Percentiles rank a stretch among this genome's conserved stretches.
Conservation (phyloP, 306 rosid genomes). For the Heteromeles arbutifolia region DNA sequence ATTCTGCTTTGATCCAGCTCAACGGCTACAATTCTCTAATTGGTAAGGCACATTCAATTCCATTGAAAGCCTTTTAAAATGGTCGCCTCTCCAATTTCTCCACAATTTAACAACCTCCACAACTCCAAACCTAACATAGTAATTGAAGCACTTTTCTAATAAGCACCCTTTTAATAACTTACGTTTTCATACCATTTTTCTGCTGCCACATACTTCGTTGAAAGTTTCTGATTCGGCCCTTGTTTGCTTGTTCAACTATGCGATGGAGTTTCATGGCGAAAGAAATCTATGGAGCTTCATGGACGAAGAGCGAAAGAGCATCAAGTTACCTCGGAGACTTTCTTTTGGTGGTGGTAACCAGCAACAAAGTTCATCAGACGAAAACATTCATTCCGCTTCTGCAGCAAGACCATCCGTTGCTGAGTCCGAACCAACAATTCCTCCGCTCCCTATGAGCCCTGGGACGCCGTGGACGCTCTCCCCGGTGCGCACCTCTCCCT, state of each 20-base stretch:
- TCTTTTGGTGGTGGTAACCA: constrained; percentile 26
- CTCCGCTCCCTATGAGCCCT: constrained; percentile 26
- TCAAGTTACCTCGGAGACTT: constrained; percentile 32
- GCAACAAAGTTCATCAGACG: constrained; percentile 12
- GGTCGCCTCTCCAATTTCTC: not conserved
- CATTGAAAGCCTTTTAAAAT: not conserved
- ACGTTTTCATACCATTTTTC: not conserved
- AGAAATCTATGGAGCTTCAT: constrained; percentile 24
- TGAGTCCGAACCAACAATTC: constrained; percentile 24
- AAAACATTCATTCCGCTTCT: constrained; percentile 14
- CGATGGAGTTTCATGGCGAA: constrained; percentile 32
- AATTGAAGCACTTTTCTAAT: not conserved
- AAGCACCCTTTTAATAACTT: not conserved
- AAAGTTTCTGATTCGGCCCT: no score
- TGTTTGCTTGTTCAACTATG: not conserved
- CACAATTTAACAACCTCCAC: not conserved
- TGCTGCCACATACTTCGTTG: not conserved
- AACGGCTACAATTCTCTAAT: not conserved
- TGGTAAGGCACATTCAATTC: not conserved
- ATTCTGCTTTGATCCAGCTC: not conserved
- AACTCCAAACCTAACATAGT: not conserved
- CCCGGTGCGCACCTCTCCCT: constrained; percentile 23
- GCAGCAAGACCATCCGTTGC: constrained; percentile 31
- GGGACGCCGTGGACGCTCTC: constrained; percentile 38
- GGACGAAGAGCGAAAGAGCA: constrained; percentile 36